phyloP scores from a whole-genome alignment of 805 yeast species.

The Candida dendrica region DNA sequence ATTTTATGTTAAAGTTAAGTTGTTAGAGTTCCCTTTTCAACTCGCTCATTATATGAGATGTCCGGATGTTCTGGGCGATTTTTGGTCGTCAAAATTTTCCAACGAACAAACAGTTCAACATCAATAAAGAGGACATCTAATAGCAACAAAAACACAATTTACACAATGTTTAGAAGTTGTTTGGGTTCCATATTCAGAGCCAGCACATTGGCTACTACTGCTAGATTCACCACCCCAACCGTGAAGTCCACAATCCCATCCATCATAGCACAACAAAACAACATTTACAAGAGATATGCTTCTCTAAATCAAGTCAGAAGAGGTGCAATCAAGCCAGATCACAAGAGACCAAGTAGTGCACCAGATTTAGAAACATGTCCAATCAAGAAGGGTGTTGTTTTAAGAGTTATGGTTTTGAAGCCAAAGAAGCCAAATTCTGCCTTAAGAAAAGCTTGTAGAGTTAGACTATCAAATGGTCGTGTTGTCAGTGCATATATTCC shows the following conservation, averaged over 20 bases:
- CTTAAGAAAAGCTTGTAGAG: conserved; percentile 94
- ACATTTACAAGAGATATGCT: conserved; percentile 32
- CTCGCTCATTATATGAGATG: too few species aligned
- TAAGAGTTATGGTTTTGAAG: conserved; percentile 88
- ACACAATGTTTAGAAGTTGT: background rate
- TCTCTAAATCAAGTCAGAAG: conserved; percentile 72
- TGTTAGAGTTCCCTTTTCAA: too few species aligned
- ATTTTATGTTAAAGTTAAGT: too few species aligned
- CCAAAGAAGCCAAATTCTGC: conserved; percentile 99
- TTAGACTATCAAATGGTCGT: conserved; percentile 83
- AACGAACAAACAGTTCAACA: background rate
- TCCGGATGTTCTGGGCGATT: too few species aligned
- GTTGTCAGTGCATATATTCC: conserved; percentile 90
- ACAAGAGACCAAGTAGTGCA: conserved; percentile 44
- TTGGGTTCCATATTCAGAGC: background rate
- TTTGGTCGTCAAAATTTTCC: too few species aligned
- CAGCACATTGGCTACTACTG: background rate
- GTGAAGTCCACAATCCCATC: conserved; percentile 6
- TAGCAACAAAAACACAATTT: background rate
- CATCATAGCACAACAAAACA: conserved; percentile 9
- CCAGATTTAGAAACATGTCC: conserved; percentile 85
- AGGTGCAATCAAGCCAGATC: conserved; percentile 52
- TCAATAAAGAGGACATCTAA: too few species aligned
- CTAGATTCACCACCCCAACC: background rate
- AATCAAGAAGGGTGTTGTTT: conserved; percentile 85